Evolutionary conservation across 202 grass and related monocot genomes (phyloP).

Genomic region (Thinopyrum obtusiflorum): DNA sequence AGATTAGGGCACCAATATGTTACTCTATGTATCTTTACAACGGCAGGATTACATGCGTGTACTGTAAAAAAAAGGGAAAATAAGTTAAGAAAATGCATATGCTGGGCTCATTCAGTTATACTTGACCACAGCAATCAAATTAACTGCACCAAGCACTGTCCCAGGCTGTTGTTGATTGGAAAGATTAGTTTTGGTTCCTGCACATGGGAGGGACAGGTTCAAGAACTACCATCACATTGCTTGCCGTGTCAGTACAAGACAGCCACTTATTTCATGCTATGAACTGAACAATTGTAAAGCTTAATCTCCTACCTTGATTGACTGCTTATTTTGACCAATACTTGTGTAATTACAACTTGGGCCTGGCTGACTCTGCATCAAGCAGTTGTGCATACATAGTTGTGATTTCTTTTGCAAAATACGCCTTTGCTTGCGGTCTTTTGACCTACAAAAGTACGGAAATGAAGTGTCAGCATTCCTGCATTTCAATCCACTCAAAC

Average conservation of each 20-base stretch:
- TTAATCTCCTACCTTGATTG: neutral
- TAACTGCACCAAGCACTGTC: neutral
- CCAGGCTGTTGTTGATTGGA: neutral
- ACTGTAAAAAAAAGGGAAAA: neutral
- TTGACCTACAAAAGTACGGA: constrained; percentile 52
- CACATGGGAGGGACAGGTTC: neutral
- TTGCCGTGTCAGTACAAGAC: neutral
- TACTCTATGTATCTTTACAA: neutral
- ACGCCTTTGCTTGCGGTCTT: constrained; percentile 84
- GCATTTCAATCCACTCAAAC: neutral
- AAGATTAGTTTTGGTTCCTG: neutral
- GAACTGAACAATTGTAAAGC: neutral
- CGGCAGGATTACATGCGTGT: neutral
- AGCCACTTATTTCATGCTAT: neutral
- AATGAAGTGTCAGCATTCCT: neutral
- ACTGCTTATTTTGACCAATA: constrained; percentile 8
- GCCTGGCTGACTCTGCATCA: constrained; percentile 30
- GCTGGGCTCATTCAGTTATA: constrained; percentile 1
- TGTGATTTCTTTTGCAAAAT: constrained; percentile 77
- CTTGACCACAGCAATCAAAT: neutral
- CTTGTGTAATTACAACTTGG: constrained; percentile 24
- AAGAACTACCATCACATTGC: neutral
- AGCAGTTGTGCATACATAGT: constrained; percentile 72
- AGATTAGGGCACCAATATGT: neutral
- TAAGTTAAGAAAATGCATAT: neutral